Evolutionary conservation across 129 eudicot species (phyloP), one percentile per base, ranked within the genome.

Genomic region (Saussurea involucrata): DNA sequence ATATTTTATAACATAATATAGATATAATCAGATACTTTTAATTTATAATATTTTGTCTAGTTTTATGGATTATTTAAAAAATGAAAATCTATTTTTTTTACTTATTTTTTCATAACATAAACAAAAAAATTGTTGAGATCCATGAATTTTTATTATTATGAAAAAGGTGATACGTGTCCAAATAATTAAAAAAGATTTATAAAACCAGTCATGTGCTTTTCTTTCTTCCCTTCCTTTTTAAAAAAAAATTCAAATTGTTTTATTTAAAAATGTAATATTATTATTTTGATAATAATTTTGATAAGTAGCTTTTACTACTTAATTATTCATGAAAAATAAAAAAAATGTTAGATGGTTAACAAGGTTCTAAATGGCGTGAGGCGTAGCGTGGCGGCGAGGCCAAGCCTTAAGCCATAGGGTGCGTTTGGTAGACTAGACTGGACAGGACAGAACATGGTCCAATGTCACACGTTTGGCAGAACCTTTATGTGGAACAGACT

Each of bases 191-290:
- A 57, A 58, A 55, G 55, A 20, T 8, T 24, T 66, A 4, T 10
- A 42, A 74, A 34, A 81, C 80, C 31, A 74, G 76, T 18, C 84
- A 81, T 81, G 80, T 81, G 80, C 76, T 6, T 73, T 66, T 73
- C 63, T 73, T 68, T 80, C 76, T 81, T 74, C 71, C 80, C 63
- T 13, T 53, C 20, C 20, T 49, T 13, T 53, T 17, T 53, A 17
- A 4, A 4, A 8, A 17, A 17, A 53, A 0, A 17, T 53, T 17
- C 61, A 53, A 15, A 49, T 17, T 49, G 20, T 49, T 46, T 49
- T 49, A 53, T n/a, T 53, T n/a, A 17, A 53, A n/a, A 46, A 46
- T 46, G 4, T 46, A 4, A 4, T 53, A 53, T 17, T n/a, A n/a
- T 18, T 37, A 37, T 37, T 37, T 8, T 37, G 12, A 37, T 37